phyloP scores from a whole-genome alignment of 1,284 basidiomycete species.

The Trametes pubescens region DNA sequence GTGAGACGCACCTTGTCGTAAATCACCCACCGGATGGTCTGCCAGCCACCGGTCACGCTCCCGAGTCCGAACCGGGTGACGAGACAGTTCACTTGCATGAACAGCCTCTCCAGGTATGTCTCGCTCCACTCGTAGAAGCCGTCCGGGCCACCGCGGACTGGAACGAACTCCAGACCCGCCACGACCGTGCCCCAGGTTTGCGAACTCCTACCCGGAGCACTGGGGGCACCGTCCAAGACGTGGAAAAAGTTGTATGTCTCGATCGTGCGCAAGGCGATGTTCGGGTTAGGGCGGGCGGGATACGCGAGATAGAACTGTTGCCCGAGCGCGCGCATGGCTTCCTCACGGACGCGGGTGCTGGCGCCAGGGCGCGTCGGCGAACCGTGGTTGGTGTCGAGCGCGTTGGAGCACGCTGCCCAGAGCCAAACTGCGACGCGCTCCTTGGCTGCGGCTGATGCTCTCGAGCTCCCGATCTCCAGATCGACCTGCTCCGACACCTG shows the following conservation, averaged over 20 bases:
- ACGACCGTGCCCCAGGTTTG: background rate
- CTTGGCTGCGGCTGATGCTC: background rate
- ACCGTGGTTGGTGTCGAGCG: background rate
- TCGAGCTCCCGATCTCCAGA: background rate
- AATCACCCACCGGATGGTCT: background rate
- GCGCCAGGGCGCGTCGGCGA: background rate
- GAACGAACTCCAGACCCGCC: background rate
- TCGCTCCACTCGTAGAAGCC: background rate
- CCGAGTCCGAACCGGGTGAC: background rate
- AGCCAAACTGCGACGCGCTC: background rate
- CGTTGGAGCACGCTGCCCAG: background rate
- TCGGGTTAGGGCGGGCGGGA: background rate
- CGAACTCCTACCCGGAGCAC: background rate
- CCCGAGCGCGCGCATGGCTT: background rate
- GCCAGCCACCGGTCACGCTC: background rate
- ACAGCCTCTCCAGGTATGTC: background rate
- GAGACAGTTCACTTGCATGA: background rate
- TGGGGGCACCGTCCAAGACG: background rate
- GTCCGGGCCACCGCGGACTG: background rate
- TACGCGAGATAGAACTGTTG: background rate
- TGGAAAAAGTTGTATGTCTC: background rate
- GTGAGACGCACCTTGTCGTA: background rate
- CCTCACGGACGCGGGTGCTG: background rate
- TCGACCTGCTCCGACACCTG: background rate
- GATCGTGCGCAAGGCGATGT: background rate